Evolutionary conservation across 345 rosid species (phyloP).

Genomic region (Pugionium cornutum): DNA sequence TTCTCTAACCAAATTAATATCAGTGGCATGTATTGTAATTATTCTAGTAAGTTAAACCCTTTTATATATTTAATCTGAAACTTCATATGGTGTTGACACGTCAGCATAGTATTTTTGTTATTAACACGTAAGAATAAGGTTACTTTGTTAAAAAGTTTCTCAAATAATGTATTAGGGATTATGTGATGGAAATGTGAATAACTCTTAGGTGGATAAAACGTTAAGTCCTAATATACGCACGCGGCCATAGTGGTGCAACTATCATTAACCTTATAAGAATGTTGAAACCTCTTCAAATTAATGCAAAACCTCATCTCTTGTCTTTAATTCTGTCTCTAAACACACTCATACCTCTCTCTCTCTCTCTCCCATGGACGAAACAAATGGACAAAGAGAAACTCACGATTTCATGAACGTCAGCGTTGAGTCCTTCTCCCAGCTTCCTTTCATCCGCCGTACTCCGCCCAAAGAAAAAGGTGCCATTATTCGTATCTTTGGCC

Average conservation of each 20-base stretch:
- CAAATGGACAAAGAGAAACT: slow-evolving; percentile 47
- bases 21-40: too few species aligned
- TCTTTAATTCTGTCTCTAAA: slow-evolving; percentile 34
- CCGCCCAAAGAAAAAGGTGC: slow-evolving; percentile 57
- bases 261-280: slow-evolving; percentile 29
- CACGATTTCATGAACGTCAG: slow-evolving; percentile 59
- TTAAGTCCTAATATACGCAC: background rate
- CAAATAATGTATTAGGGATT: too few species aligned
- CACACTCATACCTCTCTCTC: slow-evolving; percentile 11
- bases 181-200: too few species aligned
- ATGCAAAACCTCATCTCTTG: slow-evolving; percentile 34
- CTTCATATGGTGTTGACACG: too few species aligned
- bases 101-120: too few species aligned
- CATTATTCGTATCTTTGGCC: slow-evolving; percentile 82
- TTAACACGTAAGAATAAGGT: too few species aligned
- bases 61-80: too few species aligned
- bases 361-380: slow-evolving; percentile 41
- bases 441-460: slow-evolving; percentile 69
- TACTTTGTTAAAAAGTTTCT: too few species aligned
- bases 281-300: slow-evolving; percentile 35
- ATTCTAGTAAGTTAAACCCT: too few species aligned
- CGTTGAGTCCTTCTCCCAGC: slow-evolving; percentile 56
- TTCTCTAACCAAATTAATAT: too few species aligned
- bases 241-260: slow-evolving; percentile 4
- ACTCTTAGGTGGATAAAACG: too few species aligned